Evolutionary conservation across 805 yeast genomes (phyloP).

Genomic region (Saturnispora diversa): DNA sequence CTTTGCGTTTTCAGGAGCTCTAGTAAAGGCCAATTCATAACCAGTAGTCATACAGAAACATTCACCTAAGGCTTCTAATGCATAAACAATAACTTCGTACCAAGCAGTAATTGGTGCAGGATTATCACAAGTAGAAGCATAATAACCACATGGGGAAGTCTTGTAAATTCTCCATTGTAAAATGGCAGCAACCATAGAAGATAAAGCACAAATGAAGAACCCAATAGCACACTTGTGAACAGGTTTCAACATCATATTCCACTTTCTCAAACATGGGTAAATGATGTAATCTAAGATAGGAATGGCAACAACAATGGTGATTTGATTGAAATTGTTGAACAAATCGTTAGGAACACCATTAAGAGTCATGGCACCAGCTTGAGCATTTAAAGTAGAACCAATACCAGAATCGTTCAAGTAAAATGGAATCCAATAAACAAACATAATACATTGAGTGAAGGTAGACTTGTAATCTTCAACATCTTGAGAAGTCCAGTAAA

Average conservation of each 20-base stretch:
- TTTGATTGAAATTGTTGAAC: conserved; percentile 46
- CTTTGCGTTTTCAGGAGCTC: conserved; percentile 46
- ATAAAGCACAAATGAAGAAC: conserved; percentile 38
- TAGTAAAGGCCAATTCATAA: conserved; percentile 45
- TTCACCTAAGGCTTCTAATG: conserved; percentile 42
- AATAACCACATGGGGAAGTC: conserved; percentile 46
- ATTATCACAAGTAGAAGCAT: conserved; percentile 32
- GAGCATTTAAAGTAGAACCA: conserved; percentile 41
- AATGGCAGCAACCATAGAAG: conserved; percentile 44
- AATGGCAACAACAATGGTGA: conserved; percentile 43
- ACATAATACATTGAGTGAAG: conserved; percentile 38
- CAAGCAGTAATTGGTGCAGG: conserved; percentile 31
- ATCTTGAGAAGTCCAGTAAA: conserved; percentile 36
- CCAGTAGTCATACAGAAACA: conserved; percentile 45
- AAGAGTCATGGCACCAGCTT: conserved; percentile 46
- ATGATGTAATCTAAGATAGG: conserved; percentile 43
- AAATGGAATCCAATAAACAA: conserved; percentile 34
- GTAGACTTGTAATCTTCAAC: conserved; percentile 40
- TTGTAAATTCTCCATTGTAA: conserved; percentile 41
- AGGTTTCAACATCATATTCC: conserved; percentile 36
- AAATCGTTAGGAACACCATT: conserved; percentile 52
- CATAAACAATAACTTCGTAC: conserved; percentile 27
- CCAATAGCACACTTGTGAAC: conserved; percentile 41
- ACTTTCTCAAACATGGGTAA: conserved; percentile 40
- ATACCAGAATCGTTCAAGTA: conserved; percentile 41